A percentile compares a stretch with the other conserved stretches of the same genome.
Conservation (phyloP, 306 rosid genomes). For the Oemleria cerasiformis region DNA sequence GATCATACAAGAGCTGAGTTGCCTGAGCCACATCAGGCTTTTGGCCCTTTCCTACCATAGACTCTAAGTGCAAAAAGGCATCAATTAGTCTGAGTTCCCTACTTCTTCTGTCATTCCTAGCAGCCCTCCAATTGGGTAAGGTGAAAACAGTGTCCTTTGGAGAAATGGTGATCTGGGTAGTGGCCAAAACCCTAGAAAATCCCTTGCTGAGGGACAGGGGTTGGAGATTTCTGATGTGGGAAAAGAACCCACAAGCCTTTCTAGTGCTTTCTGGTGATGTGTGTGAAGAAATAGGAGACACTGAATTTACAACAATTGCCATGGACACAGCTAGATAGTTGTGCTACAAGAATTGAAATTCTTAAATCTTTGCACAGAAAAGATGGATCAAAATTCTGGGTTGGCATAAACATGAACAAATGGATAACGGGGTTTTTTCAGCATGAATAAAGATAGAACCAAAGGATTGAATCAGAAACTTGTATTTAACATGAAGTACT, state of each 20-base stretch:
- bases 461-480: background rate
- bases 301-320: constrained; percentile 56
- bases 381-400: constrained; percentile 11
- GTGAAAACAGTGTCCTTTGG: constrained; percentile 58
- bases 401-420: constrained; percentile 1
- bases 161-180: constrained; percentile 55
- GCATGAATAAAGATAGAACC: background rate
- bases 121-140: constrained; percentile 67
- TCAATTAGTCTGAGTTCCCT: constrained; percentile 53
- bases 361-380: background rate
- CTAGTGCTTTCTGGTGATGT: constrained; percentile 38
- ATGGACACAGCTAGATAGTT: constrained; percentile 27
- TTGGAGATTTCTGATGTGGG: constrained; percentile 41
- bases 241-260: constrained; percentile 43
- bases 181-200: constrained; percentile 67
- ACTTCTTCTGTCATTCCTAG: constrained; percentile 48
- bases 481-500: background rate
- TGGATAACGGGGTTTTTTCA: background rate
- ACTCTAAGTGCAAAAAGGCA: constrained; percentile 65
- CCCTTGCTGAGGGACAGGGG: constrained; percentile 47
- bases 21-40: constrained; percentile 73
- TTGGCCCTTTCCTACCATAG: constrained; percentile 61
- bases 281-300: constrained; percentile 40
- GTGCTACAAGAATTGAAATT: background rate
- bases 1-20: constrained; percentile 83